These are phyloP conservation scores for Penicillium sp. DNA, from an alignment of 2,329 filamentous ascomycete species.

Conservation along the genomic window DNA sequence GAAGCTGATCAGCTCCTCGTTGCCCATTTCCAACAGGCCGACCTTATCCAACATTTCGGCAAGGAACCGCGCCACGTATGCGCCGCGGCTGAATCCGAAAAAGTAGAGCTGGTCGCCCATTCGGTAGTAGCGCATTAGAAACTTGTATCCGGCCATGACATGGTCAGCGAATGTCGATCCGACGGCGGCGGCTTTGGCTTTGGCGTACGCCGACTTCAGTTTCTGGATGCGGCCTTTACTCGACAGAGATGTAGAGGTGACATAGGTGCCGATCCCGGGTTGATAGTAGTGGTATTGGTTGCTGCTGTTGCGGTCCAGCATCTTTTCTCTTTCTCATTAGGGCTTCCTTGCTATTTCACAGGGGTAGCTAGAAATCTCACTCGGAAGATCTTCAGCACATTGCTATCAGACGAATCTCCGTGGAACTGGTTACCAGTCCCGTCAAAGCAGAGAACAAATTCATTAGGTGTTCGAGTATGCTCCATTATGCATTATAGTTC, in stretches of 20 bases:
- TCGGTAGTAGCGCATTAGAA: slow-evolving; percentile 25
- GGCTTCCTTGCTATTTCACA: background rate
- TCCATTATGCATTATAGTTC: background rate
- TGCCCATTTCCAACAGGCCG: slow-evolving; percentile 26
- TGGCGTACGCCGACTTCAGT: slow-evolving; percentile 6
- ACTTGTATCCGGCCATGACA: slow-evolving; percentile 28
- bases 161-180: slow-evolving; percentile 28
- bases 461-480: background rate
- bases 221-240: slow-evolving; percentile 18
- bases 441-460: slow-evolving; percentile 45
- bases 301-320: background rate
- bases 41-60: slow-evolving; percentile 30
- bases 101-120: slow-evolving; percentile 27
- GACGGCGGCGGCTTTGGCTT: slow-evolving; percentile 21
- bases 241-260: slow-evolving; percentile 18
- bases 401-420: slow-evolving; percentile 46
- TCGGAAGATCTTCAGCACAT: slow-evolving; percentile 49
- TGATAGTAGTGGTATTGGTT: slow-evolving; percentile 1
- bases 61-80: slow-evolving; percentile 31
- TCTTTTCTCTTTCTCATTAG: background rate
- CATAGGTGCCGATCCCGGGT: slow-evolving; percentile 29
- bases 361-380: slow-evolving; percentile 14
- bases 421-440: slow-evolving; percentile 48
- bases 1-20: slow-evolving; percentile 28
- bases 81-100: slow-evolving; percentile 32